phyloP scores from a whole-genome alignment of 164 flowering plant species.

The Stephania japonica region DNA sequence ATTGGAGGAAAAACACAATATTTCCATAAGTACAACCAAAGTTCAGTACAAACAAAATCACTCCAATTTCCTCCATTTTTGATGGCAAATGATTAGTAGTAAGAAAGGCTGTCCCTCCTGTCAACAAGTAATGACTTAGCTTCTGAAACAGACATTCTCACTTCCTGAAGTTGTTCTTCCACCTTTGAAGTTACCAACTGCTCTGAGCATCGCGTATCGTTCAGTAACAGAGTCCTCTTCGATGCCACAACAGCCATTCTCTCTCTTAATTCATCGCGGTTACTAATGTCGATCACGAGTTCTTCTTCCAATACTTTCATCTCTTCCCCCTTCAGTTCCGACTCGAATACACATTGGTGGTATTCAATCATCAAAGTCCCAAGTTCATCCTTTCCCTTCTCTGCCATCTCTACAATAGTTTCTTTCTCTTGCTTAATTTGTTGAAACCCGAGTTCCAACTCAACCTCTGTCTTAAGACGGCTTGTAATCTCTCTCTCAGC shows the following conservation, averaged over 20 bases:
- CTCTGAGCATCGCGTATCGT: slow-evolving; percentile 13
- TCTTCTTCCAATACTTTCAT: slow-evolving; percentile 46
- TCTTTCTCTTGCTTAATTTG: slow-evolving; percentile 40
- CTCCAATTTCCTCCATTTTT: neutral
- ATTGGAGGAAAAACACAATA: neutral
- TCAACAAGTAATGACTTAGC: slow-evolving; percentile 34
- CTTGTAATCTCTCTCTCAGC: slow-evolving; percentile 23
- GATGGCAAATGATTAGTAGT: neutral
- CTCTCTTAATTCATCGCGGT: slow-evolving; percentile 30
- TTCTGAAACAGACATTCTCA: slow-evolving; percentile 30
- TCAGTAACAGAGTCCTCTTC: slow-evolving; percentile 31
- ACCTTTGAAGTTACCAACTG: slow-evolving; percentile 32
- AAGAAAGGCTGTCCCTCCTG: neutral
- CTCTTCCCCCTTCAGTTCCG: slow-evolving; percentile 47
- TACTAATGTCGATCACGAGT: slow-evolving; percentile 19
- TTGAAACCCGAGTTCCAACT: slow-evolving; percentile 37
- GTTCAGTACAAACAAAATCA: neutral
- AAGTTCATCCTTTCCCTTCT: slow-evolving; percentile 37
- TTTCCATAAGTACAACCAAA: neutral
- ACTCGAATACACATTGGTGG: slow-evolving; percentile 43
- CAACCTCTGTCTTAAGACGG: slow-evolving; percentile 14
- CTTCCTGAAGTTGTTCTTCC: slow-evolving; percentile 39
- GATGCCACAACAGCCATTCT: slow-evolving; percentile 20
- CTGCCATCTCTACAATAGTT: slow-evolving; percentile 38
- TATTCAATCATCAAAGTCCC: slow-evolving; percentile 48